Evolutionary conservation across 371 early-diverging fungal genomes (phyloP).

Genomic region (Capillidium rhysosporum): DNA sequence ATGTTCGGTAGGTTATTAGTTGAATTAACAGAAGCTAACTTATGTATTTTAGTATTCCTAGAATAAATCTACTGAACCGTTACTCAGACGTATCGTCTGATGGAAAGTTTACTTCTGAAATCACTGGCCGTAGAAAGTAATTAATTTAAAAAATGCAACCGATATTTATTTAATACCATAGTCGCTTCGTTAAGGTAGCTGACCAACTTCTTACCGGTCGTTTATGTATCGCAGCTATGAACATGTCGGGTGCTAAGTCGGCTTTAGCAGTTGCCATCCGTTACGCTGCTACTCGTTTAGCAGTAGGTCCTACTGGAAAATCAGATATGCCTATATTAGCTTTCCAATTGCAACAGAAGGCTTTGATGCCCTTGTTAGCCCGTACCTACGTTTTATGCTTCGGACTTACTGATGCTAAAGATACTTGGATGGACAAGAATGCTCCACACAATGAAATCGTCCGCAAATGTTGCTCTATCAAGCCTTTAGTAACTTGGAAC

Average conservation of each 20-base stretch:
- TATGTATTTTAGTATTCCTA: constrained; percentile 15
- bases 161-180: constrained; percentile 6
- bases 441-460: constrained; percentile 22
- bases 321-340: constrained; percentile 43
- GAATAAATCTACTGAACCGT: constrained; percentile 40
- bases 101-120: constrained; percentile 26
- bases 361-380: constrained; percentile 39
- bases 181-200: constrained; percentile 45
- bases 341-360: constrained; percentile 54
- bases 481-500: constrained; percentile 50
- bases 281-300: constrained; percentile 35
- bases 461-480: constrained; percentile 49
- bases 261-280: constrained; percentile 30
- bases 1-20: constrained; percentile 10
- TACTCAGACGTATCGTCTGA: constrained; percentile 38
- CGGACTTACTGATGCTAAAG: constrained; percentile 45
- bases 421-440: constrained; percentile 22
- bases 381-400: constrained; percentile 37
- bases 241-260: constrained; percentile 33
- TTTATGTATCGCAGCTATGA: constrained; percentile 40
- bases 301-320: constrained; percentile 50
- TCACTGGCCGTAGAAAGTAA: constrained; percentile 28
- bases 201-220: constrained; percentile 49
- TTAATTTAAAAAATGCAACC: background rate
- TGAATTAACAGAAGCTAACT: background rate